These are phyloP conservation scores for Botryotinia convoluta DNA, from an alignment of 2,329 filamentous ascomycete species.

Conservation along the genomic window DNA sequence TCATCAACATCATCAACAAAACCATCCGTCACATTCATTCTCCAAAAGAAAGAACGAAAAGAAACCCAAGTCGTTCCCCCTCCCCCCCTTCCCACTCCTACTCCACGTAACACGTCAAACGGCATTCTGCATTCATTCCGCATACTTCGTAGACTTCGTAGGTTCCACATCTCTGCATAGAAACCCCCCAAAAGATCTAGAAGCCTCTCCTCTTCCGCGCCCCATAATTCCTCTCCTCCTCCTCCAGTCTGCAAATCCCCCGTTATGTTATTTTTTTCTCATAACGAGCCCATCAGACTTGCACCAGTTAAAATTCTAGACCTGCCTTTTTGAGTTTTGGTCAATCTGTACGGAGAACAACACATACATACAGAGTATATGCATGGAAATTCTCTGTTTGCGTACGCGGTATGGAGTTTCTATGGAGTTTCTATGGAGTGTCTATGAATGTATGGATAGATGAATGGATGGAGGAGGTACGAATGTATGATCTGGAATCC, in stretches of 20 bases:
- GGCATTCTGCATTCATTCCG: background rate
- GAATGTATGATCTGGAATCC: background rate
- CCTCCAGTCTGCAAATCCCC: background rate
- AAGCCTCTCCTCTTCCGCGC: background rate
- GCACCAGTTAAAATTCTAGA: background rate
- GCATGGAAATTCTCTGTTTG: background rate
- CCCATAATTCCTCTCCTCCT: background rate
- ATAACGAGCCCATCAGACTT: background rate
- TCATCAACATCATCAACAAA: background rate
- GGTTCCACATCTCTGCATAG: background rate
- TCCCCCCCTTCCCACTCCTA: background rate
- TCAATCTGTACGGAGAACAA: background rate
- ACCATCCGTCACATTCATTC: background rate
- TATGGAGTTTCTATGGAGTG: no score
- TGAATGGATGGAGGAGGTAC: background rate
- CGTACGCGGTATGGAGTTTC: background rate
- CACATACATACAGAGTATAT: background rate
- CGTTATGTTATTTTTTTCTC: background rate
- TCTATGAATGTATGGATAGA: background rate
- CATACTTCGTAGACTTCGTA: background rate
- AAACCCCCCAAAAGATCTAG: background rate
- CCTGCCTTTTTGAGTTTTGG: background rate
- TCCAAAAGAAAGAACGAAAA: background rate
- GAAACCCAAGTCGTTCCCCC: background rate
- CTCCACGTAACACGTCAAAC: constrained; percentile 9